Base-by-base conservation (phyloP, 148 eudicot species). In the Dianthus caryophyllus region DNA sequence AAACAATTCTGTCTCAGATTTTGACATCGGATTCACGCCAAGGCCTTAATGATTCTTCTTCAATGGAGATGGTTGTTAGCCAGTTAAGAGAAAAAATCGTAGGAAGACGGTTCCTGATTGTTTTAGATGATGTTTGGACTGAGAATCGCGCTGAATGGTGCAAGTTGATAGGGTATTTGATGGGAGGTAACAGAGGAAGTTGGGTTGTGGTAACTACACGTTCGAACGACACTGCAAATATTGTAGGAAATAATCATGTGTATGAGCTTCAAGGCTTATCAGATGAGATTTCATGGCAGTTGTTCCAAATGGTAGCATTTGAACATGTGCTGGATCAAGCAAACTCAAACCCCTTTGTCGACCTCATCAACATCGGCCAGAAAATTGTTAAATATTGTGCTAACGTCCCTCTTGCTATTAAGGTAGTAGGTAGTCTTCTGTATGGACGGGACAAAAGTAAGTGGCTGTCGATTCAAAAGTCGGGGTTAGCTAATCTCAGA, bases 401-500 rank as follows among this genome's bases (percentile, higher is more conserved):
- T 1, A 61, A 61, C 38, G 65, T 61, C 29, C 65, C 65, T 21
- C 65, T 61, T 38, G 65, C 65, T 9, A 61, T 61, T 11, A 61
- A 27, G 21, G 65, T 61, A 7, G 17, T 61, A 38, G 65, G 65
- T 1, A 22, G 65, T 36, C 65, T 61, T 9, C 12, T 61, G 16
- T 61, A 61, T 36, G 48, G 65, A 61, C 48, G 9, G 1, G 65
- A 61, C 18, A 38, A 39, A 61, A 61, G 25, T 12, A 61, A 61
- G 29, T 61, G 65, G 65, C 13, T 61, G 27, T 36, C 46, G 0
- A 5, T 61, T 11, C 47, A 61, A 18, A 27, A 38, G 9, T 9
- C 10, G 1, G 65, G 65, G 65, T 20, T 61, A 61, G 65, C 46
- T 2, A 61, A 61, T 12, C 65, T 61, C 10, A 36, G 46, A 11